Percentiles rank a stretch among this genome's conserved stretches.
Conservation (phyloP, 2,329 filamentous ascomycete species). For the Phialophora tarda region DNA sequence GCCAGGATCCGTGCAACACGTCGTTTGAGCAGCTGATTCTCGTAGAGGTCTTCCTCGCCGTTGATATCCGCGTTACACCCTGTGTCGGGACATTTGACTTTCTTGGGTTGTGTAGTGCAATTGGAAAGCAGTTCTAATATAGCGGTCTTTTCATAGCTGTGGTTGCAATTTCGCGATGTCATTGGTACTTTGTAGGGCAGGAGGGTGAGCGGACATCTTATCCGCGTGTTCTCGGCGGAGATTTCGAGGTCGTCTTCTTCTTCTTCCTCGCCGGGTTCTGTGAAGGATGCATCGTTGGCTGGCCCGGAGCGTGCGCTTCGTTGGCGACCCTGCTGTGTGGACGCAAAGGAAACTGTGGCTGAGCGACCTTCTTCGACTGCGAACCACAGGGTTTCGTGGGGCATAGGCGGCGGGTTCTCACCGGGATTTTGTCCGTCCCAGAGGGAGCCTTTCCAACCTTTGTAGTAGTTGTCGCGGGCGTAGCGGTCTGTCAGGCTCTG, state of each 20-base stretch:
- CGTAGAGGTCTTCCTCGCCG: slow-evolving; percentile 45
- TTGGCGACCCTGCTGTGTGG: slow-evolving; percentile 39
- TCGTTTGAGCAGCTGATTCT: slow-evolving; percentile 44
- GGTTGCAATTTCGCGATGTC: slow-evolving; percentile 56
- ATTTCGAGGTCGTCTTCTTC: slow-evolving; percentile 55
- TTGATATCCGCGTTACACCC: slow-evolving; percentile 48
- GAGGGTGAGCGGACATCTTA: slow-evolving; percentile 57
- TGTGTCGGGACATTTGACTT: slow-evolving; percentile 49
- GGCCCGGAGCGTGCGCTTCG: not conserved
- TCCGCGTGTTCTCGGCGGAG: slow-evolving; percentile 51
- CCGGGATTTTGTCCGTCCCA: slow-evolving; percentile 64
- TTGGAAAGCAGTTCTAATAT: slow-evolving; percentile 52
- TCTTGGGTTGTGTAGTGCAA: slow-evolving; percentile 33
- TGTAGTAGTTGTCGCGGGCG: slow-evolving; percentile 64
- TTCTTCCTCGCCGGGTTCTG: slow-evolving; percentile 4
- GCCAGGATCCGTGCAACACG: slow-evolving; percentile 34
- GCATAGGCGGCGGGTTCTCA: slow-evolving; percentile 59
- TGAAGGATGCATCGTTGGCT: slow-evolving; percentile 40
- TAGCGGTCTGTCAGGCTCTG: slow-evolving; percentile 54
- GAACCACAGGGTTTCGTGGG: slow-evolving; percentile 68
- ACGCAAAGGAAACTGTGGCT: slow-evolving; percentile 1
- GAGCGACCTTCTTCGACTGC: slow-evolving; percentile 51
- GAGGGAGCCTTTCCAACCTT: slow-evolving; percentile 64
- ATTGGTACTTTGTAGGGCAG: slow-evolving; percentile 54
- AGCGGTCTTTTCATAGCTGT: slow-evolving; percentile 56